phyloP scores from a whole-genome alignment of 257 asterid species.

The Primulina tabacum region DNA sequence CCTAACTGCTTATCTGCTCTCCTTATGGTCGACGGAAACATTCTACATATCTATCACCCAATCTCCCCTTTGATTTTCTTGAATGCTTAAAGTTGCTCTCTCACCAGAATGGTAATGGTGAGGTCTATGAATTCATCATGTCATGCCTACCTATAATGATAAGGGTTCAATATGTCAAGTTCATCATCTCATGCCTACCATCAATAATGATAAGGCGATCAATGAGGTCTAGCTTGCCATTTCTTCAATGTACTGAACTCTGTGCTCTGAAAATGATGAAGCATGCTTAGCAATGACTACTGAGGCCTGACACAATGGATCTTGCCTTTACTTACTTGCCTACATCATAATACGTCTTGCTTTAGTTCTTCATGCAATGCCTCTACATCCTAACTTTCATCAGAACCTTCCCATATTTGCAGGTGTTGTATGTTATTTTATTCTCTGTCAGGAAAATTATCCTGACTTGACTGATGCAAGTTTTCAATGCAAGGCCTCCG shows the following conservation, averaged over 20 bases:
- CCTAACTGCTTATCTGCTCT: slow-evolving; percentile 66
- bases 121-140: slow-evolving; percentile 32
- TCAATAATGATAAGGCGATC: slow-evolving; percentile 59
- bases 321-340: slow-evolving; percentile 58
- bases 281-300: slow-evolving; percentile 71
- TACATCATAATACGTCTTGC: slow-evolving; percentile 56
- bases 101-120: slow-evolving; percentile 59
- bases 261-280: slow-evolving; percentile 80
- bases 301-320: slow-evolving; percentile 57
- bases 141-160: slow-evolving; percentile 37
- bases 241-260: slow-evolving; percentile 63
- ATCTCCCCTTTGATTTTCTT: slow-evolving; percentile 45
- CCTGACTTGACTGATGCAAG: slow-evolving; percentile 38
- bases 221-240: slow-evolving; percentile 77
- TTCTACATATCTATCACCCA: slow-evolving; percentile 56
- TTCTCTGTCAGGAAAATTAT: slow-evolving; percentile 33
- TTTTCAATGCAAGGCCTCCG: slow-evolving; percentile 22
- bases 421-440: slow-evolving; percentile 77
- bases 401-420: slow-evolving; percentile 76
- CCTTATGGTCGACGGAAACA: slow-evolving; percentile 64
- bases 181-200: slow-evolving; percentile 74
- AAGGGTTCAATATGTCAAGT: slow-evolving; percentile 44
- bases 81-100: slow-evolving; percentile 57
- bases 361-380: slow-evolving; percentile 82
- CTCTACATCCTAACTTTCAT: slow-evolving; percentile 71